Base-by-base conservation (phyloP, 2,329 filamentous ascomycete genomes). In the Alternaria rosae region DNA sequence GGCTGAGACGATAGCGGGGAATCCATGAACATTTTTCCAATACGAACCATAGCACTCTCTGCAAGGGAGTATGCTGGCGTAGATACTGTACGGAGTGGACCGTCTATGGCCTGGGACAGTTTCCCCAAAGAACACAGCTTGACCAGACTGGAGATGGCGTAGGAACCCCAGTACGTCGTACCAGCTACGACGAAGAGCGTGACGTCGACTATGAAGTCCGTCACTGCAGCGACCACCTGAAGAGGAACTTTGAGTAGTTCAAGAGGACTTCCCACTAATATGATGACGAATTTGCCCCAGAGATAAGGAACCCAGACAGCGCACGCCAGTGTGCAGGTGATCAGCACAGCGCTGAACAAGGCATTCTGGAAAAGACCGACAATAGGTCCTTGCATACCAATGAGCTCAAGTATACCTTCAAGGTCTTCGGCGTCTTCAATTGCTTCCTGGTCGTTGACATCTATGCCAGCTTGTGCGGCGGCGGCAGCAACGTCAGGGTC, bases 381-480 rank as follows among this genome's bases (percentile, higher is more conserved):
- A 4, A 99, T 85, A 0, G 95, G 95, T 0, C 95, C 95, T 73
- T 96, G 92, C 91, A 99, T 96, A 38, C 95, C 95, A 61, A 99
- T 91, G 15, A 99, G 87, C 78, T 99, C 95, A 83, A 99, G 89
- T 54, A 99, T 92, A 0, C 95, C 95, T 76, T 99, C 95, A 15
- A 99, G 88, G 74, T 99, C 95, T 79, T 99, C 95, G 10, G 92
- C 92, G 69, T 97, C 82, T 63, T 94, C 92, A 43, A 93, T 86
- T 10, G 89, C 91, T 69, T 92, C 90, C 56, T 88, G 86, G 57
- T 89, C 87, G 47, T 89, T 87, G 12, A 82, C 73, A 70, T 97
- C 92, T 35, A 94, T 82, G 9, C 86, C 91, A 15, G 87, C 89
- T 51, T 87, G 88, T 20, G 85, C 86, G n/a, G 87, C 89, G 45